Percentiles rank a stretch among this genome's conserved stretches.
Conservation (phyloP, 768 basidiomycete species). For the Phallus indusiatus region DNA sequence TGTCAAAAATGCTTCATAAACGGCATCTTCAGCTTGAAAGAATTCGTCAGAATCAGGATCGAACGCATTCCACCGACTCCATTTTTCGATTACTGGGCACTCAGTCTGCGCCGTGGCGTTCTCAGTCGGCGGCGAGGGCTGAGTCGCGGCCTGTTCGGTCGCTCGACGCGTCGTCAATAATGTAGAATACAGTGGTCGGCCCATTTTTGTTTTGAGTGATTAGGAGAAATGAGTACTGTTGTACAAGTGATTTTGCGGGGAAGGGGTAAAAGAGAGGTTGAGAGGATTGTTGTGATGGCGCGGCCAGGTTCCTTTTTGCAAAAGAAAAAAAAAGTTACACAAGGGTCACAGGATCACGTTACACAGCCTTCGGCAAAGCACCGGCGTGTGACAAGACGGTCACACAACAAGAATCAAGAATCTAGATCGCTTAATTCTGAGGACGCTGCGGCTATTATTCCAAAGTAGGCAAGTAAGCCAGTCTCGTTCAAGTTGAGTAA, state of each 20-base stretch:
- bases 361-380: neutral
- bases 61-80: conserved; percentile 59
- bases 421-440: conserved; percentile 4
- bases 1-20: conserved; percentile 56
- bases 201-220: conserved; percentile 7
- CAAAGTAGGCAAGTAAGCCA: neutral
- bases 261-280: neutral
- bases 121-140: neutral
- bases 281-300: neutral
- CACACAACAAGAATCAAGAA: neutral
- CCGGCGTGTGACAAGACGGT: neutral
- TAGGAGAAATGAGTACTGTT: conserved; percentile 4
- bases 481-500: neutral
- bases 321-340: neutral
- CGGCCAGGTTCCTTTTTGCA: neutral
- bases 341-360: neutral
- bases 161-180: conserved; percentile 1
- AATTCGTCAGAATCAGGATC: conserved; percentile 80
- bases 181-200: conserved; percentile 7
- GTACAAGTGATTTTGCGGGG: conserved; percentile 3
- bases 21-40: conserved; percentile 45
- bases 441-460: neutral
- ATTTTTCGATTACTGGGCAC: conserved; percentile 37
- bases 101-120: conserved; percentile 30
- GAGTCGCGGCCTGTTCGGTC: neutral